These are phyloP conservation scores for Fusarium sacchari DNA, from an alignment of 2,329 filamentous ascomycete species.

Conservation along the genomic window DNA sequence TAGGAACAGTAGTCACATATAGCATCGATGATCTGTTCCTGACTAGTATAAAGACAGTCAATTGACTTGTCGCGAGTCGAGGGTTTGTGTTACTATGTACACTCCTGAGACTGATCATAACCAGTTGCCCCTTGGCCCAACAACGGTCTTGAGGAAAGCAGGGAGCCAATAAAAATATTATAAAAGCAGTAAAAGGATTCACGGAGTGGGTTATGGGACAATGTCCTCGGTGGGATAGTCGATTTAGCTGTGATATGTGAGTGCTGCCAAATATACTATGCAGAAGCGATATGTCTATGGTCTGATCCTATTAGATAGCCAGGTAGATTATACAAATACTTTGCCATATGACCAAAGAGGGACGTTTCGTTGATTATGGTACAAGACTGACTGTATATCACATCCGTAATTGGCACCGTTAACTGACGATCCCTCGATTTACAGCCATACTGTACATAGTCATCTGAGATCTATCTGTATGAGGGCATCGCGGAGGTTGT, in stretches of 20 bases:
- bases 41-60: not conserved
- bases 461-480: conserved; percentile 6
- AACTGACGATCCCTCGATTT: not conserved
- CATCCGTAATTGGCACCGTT: conserved; percentile 10
- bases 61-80: not conserved
- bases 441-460: not conserved
- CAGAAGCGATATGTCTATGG: not conserved
- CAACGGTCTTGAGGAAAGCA: not conserved
- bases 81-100: not conserved
- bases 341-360: not conserved
- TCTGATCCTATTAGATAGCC: not conserved
- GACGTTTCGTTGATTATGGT: not conserved
- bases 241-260: not conserved
- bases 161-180: not conserved
- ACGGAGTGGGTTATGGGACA: not conserved
- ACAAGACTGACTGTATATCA: not conserved
- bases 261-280: not conserved
- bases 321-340: not conserved
- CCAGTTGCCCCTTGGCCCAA: not conserved
- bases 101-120: not conserved
- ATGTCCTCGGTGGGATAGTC: not conserved
- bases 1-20: not conserved
- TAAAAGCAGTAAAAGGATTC: not conserved
- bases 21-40: not conserved
- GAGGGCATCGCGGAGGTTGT: not conserved